Evolutionary conservation across 352 stramenopile species (phyloP).

Genomic region (Phytophthora sojae): DNA sequence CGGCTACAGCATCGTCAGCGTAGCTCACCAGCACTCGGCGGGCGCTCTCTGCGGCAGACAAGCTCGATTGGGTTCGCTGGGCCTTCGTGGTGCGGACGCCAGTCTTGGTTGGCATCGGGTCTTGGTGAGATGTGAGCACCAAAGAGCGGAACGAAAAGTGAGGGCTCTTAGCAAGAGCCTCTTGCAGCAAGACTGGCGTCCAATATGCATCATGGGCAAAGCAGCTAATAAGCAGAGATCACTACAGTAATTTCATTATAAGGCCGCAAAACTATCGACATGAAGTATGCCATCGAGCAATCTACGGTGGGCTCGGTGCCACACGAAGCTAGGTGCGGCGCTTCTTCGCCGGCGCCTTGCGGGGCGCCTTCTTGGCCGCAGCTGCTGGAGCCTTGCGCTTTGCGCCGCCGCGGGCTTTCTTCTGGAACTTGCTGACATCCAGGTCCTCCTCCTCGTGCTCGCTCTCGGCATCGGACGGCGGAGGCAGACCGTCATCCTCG

Average conservation of each 20-base stretch:
- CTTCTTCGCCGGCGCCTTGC: constrained; percentile 69
- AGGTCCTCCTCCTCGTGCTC: constrained; percentile 72
- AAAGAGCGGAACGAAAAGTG: no score
- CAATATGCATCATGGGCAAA: no score
- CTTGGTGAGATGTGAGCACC: no score
- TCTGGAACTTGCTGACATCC: constrained; percentile 87
- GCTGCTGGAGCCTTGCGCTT: constrained; percentile 66
- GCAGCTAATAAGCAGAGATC: constrained; percentile 2
- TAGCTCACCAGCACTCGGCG: no score
- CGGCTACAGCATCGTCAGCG: no score
- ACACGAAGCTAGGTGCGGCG: constrained; percentile 32
- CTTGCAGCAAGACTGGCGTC: no score
- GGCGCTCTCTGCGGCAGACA: no score
- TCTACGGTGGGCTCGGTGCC: constrained; percentile 9
- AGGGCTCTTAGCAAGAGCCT: no score
- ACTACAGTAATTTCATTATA: constrained; percentile 20
- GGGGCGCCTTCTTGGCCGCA: constrained; percentile 54
- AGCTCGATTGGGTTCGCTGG: no score
- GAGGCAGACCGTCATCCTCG: constrained; percentile 59
- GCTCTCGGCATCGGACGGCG: constrained; percentile 75
- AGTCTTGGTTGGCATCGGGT: no score
- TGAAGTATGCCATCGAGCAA: constrained; percentile 9
- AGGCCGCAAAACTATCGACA: constrained; percentile 31
- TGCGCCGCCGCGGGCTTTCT: constrained; percentile 59
- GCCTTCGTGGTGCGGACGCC: no score